phyloP scores from a whole-genome alignment of 176 grass and related monocot genomes.

The Saccharum spontaneum region DNA sequence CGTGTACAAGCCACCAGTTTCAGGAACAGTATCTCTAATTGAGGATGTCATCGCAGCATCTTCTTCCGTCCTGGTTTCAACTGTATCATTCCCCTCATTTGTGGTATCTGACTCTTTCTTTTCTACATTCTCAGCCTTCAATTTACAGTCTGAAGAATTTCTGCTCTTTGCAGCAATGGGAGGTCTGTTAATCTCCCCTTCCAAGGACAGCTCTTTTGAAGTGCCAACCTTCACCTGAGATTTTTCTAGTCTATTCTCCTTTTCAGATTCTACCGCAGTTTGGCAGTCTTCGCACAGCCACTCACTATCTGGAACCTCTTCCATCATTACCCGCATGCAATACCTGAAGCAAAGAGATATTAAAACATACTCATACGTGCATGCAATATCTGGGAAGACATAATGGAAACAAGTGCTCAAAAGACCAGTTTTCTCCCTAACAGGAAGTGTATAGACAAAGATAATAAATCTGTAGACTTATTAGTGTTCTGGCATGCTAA shows the following conservation, averaged over 20 bases:
- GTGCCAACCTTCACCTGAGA: constrained; percentile 37
- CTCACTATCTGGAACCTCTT: constrained; percentile 74
- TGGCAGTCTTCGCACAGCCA: constrained; percentile 98
- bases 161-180: constrained; percentile 13
- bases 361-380: not conserved
- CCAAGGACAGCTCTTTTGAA: constrained; percentile 33
- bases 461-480: constrained; percentile 13
- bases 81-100: constrained; percentile 32
- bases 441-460: not conserved
- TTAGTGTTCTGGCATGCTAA: not conserved
- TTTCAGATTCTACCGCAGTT: constrained; percentile 54
- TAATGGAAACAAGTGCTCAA: not conserved
- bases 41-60: constrained; percentile 20
- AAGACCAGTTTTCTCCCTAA: not conserved
- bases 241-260: constrained; percentile 46
- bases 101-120: constrained; percentile 32
- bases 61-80: constrained; percentile 40
- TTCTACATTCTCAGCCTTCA: constrained; percentile 44
- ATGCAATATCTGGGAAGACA: constrained; percentile 8
- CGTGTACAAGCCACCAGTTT: constrained; percentile 25
- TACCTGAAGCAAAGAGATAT: constrained; percentile 65
- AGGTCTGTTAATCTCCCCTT: constrained; percentile 36
- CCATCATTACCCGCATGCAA: constrained; percentile 78
- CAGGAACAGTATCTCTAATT: constrained; percentile 25
- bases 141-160: constrained; percentile 41